Evolutionary conservation across 2,329 filamentous ascomycete species (phyloP).

Genomic region (Hymenoscyphus fructigenus): DNA sequence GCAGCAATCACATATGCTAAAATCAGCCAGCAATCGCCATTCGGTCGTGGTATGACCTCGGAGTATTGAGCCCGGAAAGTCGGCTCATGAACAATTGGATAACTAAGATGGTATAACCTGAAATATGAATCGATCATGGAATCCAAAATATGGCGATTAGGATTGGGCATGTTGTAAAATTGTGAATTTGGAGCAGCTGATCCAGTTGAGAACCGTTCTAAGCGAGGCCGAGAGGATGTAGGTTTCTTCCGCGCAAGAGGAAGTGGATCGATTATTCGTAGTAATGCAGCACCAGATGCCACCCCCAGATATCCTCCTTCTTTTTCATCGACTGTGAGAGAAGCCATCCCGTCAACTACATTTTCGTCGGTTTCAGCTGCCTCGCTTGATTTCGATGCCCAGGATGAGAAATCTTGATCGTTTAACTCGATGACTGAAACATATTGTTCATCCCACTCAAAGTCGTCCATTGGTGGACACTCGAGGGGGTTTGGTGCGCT

Average conservation of each 20-base stretch:
- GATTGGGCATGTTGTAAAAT: no score
- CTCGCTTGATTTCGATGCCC: conserved; percentile 15
- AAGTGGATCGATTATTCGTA: conserved; percentile 17
- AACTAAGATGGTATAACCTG: no score
- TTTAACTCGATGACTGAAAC: conserved; percentile 7
- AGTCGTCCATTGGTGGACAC: conserved; percentile 15
- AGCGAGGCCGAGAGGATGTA: no score
- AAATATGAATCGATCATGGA: no score
- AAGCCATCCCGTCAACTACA: conserved; percentile 25
- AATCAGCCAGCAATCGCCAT: no score
- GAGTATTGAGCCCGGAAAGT: no score
- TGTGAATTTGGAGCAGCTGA: no score
- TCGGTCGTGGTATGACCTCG: no score
- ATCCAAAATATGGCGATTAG: no score
- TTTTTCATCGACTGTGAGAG: conserved; percentile 20
- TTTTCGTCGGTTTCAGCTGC: conserved; percentile 12
- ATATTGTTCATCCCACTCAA: conserved; percentile 17
- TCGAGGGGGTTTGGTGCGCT: conserved; percentile 7
- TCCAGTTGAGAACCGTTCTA: no score
- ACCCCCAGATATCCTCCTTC: conserved; percentile 23
- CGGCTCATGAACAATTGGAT: no score
- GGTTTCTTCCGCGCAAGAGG: background rate
- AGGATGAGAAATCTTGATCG: conserved; percentile 11
- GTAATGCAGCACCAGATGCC: conserved; percentile 21
- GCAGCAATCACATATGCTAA: no score